Base-by-base conservation (phyloP, 2,329 filamentous ascomycete genomes). In the Epichloe sp. region DNA sequence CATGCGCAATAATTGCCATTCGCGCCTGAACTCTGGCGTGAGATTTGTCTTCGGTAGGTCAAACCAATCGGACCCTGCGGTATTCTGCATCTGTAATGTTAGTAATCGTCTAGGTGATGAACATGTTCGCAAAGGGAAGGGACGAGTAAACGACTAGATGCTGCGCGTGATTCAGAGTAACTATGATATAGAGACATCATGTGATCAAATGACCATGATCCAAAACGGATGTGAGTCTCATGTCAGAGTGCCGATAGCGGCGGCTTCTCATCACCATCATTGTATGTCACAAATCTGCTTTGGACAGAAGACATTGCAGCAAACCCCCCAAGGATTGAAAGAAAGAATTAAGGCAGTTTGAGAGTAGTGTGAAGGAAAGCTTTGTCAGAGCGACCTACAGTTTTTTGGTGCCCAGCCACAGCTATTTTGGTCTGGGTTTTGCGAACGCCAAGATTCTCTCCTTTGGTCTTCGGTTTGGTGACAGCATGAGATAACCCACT, bases 1-100 rank as follows among this genome's bases (percentile, higher is more conserved):
- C 85, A 96, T 91, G 57, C 88, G 83, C 53, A 98, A 73, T 11
- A 97, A 74, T 67, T 96, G 89, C 48, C 96, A 74, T 64, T 98
- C 91, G 58, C 88, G 79, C 68, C 90, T 95, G 55, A 96, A 74
- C 62, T 94, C 83, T 8, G 88, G 80, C 0, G 89, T 95, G 48
- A 95, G 69, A 48, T 87, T 76, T 26, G 91, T 96, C 60, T 83
- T 83, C 5, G 90, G 90, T 50, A 98, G 75, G 60, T 94, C 79
- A 71, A 85, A 97, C 91, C 91, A 97, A 52, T 86, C 75, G 15
- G 82, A 69, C 44, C 91, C 93, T 48, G 90, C 86, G 54, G 83
- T 86, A 52, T 73, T 62, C 66, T 69, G 46, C 47, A 49, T 48
- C 34, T 49, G 7, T 17, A 46, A 47, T 61, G 65, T 67, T 47